phyloP scores from a whole-genome alignment of 805 yeast species.

The Lachancea lanzarotensis region DNA sequence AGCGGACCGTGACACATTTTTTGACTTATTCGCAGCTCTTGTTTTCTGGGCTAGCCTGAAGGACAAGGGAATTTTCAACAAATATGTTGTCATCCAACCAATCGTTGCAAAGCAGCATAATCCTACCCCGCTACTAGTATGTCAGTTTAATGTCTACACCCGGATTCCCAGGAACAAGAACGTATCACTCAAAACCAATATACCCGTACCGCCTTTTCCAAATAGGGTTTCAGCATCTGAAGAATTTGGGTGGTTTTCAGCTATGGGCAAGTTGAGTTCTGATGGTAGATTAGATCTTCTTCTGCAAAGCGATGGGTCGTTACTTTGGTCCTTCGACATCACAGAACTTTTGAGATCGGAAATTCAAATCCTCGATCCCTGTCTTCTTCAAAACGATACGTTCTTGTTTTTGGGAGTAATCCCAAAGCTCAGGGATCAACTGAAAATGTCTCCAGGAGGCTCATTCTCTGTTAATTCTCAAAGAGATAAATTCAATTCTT shows the following conservation, averaged over 20 bases:
- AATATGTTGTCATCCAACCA: conserved; percentile 37
- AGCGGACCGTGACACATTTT: conserved; percentile 29
- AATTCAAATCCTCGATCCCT: conserved; percentile 55
- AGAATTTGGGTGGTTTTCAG: conserved; percentile 54
- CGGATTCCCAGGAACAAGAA: conserved; percentile 39
- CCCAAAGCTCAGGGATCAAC: conserved; percentile 42
- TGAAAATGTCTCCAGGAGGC: conserved; percentile 8
- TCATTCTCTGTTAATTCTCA: conserved; percentile 9
- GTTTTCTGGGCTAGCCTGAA: conserved; percentile 53
- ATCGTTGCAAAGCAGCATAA: conserved; percentile 15
- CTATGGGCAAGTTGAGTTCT: conserved; percentile 63
- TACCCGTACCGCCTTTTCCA: conserved; percentile 8
- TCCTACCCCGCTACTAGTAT: conserved; percentile 42
- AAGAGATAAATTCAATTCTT: conserved; percentile 27
- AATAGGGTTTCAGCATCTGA: conserved; percentile 32
- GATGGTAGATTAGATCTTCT: conserved; percentile 57
- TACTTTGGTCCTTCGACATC: conserved; percentile 53
- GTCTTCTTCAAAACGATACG: conserved; percentile 54
- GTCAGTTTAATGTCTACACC: conserved; percentile 61
- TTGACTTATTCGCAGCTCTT: conserved; percentile 39
- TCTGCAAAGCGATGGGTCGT: conserved; percentile 56
- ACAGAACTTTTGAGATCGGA: conserved; percentile 50
- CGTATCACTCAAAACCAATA: conserved; percentile 6
- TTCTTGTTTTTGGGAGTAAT: conserved; percentile 53
- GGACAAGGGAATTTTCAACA: conserved; percentile 48